Conservation (phyloP, 1,284 basidiomycete species). For the Marasmius oreades region DNA sequence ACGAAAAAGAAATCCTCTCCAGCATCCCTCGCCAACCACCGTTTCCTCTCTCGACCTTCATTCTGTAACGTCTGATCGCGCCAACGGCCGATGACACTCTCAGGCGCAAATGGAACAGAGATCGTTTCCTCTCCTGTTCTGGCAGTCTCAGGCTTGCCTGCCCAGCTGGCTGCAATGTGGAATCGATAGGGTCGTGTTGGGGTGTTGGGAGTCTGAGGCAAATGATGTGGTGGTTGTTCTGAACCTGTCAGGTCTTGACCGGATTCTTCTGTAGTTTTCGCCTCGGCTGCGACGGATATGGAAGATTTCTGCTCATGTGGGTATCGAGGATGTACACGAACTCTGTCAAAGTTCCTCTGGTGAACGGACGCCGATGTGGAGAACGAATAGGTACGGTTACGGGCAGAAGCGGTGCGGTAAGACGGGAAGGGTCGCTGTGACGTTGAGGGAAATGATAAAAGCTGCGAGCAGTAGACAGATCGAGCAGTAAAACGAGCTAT, state of each 20-base stretch:
- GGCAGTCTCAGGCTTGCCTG: conserved; percentile 62
- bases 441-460: background rate
- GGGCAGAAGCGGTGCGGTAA: background rate
- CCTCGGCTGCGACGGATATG: background rate
- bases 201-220: background rate
- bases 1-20: conserved; percentile 83
- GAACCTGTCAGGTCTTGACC: no score
- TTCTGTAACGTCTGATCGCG: conserved; percentile 51
- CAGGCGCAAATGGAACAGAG: conserved; percentile 55
- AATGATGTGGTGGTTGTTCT: background rate
- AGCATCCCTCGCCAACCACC: conserved; percentile 35
- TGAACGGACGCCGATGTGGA: background rate
- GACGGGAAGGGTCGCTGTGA: background rate
- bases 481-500: conserved; percentile 3
- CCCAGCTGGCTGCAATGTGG: conserved; percentile 75
- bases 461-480: background rate
- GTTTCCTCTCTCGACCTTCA: conserved; percentile 9
- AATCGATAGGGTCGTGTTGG: conserved; percentile 56
- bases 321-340: background rate
- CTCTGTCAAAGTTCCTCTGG: background rate
- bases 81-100: conserved; percentile 72
- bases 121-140: conserved; percentile 25
- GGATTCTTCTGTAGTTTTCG: background rate
- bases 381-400: background rate
- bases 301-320: background rate